Evolutionary conservation across 805 yeast species (phyloP).

Genomic region (Starmerella sirachaensis): DNA sequence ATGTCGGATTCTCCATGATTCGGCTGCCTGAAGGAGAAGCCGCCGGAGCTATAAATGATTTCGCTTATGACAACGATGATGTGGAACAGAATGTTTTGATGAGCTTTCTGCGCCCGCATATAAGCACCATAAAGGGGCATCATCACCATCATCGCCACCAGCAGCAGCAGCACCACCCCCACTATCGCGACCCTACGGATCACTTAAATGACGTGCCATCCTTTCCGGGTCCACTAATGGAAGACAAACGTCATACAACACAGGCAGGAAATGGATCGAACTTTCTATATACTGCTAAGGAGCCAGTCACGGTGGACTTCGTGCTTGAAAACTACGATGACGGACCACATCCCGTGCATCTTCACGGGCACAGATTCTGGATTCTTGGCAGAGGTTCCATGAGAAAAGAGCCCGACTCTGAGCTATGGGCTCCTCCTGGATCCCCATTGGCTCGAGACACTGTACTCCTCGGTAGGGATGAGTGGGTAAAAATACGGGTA

Average conservation of each 20-base stretch:
- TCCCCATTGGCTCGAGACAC: conserved; percentile 62
- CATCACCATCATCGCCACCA: not conserved
- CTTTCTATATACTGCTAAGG: too few species aligned
- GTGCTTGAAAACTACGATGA: conserved; percentile 70
- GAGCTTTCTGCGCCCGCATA: too few species aligned
- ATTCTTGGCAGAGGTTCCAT: conserved; percentile 48
- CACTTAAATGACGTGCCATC: too few species aligned
- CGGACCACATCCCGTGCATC: conserved; percentile 88
- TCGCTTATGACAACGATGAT: not conserved
- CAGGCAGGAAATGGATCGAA: too few species aligned
- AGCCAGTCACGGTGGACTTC: conserved; percentile 59
- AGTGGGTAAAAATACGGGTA: conserved; percentile 56
- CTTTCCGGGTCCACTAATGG: too few species aligned
- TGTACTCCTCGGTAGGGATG: conserved; percentile 52
- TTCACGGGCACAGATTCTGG: conserved; percentile 84
- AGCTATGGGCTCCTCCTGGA: conserved; percentile 32
- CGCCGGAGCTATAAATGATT: conserved; percentile 2
- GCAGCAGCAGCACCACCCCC: not conserved
- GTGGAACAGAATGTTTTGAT: not conserved
- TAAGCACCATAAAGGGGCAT: not conserved
- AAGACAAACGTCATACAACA: too few species aligned
- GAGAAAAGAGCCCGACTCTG: too few species aligned
- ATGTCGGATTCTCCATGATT: conserved; percentile 9
- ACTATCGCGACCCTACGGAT: too few species aligned
- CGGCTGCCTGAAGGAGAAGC: not conserved